A percentile compares a stretch with the other conserved stretches of the same genome.
Conservation (phyloP, 352 stramenopile species). For the Globisporangium middletonii region DNA sequence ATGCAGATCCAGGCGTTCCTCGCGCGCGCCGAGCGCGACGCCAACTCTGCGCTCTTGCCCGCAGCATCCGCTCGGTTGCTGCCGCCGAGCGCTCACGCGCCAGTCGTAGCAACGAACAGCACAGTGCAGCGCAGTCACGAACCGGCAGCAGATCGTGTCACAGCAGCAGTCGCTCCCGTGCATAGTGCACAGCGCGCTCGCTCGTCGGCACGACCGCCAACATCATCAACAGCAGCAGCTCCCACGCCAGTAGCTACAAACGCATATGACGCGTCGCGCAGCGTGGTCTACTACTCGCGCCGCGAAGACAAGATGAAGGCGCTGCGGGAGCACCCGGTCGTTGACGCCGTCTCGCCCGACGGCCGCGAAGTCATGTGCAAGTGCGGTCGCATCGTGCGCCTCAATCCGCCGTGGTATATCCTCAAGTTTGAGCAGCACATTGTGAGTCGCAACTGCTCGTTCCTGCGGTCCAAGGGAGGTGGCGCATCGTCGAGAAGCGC, state of each 20-base stretch:
- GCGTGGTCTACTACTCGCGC: conserved; percentile 36
- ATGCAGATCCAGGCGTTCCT: conserved; percentile 55
- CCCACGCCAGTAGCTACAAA: conserved; percentile 8
- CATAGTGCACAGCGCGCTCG: background rate
- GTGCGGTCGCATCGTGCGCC: conserved; percentile 56
- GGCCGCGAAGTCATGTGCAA: conserved; percentile 58
- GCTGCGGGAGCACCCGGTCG: conserved; percentile 52
- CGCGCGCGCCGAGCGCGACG: conserved; percentile 21
- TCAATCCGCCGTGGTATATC: conserved; percentile 84
- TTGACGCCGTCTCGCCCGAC: conserved; percentile 35
- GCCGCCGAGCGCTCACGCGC: background rate
- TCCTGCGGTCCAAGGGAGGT: conserved; percentile 33
- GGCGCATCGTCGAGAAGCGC: background rate
- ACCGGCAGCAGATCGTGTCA: background rate
- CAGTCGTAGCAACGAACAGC: too few relatives aligned
- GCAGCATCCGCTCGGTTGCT: background rate
- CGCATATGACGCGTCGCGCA: conserved; percentile 24
- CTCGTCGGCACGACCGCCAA: background rate
- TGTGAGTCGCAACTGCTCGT: conserved; percentile 75
- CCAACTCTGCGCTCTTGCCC: background rate
- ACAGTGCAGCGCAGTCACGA: background rate
- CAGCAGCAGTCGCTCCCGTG: background rate
- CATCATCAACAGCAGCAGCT: background rate
- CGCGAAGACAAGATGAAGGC: conserved; percentile 59
- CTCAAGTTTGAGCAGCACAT: conserved; percentile 84